These are phyloP conservation scores for Citrullus amarus DNA, from an alignment of 306 rosid species.

Conservation along the genomic window DNA sequence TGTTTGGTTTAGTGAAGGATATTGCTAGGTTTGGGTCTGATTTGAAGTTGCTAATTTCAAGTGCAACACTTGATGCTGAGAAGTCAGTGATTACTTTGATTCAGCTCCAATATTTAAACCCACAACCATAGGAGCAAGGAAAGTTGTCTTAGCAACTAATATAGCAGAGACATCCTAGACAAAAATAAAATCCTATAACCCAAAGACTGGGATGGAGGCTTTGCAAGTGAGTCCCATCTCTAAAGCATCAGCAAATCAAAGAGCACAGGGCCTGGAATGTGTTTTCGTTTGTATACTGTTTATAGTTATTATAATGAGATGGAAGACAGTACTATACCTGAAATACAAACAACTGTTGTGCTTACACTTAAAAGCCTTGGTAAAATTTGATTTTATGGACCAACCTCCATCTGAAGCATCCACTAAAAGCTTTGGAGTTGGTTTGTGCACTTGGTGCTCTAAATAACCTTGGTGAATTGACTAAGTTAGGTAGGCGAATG, in stretches of 20 bases:
- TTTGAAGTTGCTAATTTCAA: constrained; percentile 80
- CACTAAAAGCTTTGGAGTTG: constrained; percentile 73
- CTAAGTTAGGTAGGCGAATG: constrained; percentile 85
- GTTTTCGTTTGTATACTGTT: constrained; percentile 75
- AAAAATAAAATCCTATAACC: constrained; percentile 67
- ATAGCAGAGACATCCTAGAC: constrained; percentile 96
- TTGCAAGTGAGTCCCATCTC: constrained; percentile 74
- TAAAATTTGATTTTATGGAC: constrained; percentile 91
- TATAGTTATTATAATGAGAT: constrained; percentile 61
- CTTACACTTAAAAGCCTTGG: constrained; percentile 82
- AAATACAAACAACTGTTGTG: constrained; percentile 85
- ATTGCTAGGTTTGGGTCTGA: constrained; percentile 86
- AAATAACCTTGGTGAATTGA: constrained; percentile 76
- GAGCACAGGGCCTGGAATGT: constrained; percentile 95
- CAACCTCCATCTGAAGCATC: constrained; percentile 94
- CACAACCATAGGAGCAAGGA: constrained; percentile 90
- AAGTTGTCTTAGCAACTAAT: constrained; percentile 88
- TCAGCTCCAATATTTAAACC: constrained; percentile 91
- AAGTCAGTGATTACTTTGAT: constrained; percentile 86
- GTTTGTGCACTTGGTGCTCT: constrained; percentile 75
- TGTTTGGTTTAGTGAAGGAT: constrained; percentile 93
- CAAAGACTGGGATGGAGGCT: constrained; percentile 95
- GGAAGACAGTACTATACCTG: constrained; percentile 83
- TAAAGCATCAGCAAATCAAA: constrained; percentile 89
- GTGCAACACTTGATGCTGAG: constrained; percentile 93